Conservation (phyloP, 2,329 filamentous ascomycete genomes). For the Colletotrichum aenigma region DNA sequence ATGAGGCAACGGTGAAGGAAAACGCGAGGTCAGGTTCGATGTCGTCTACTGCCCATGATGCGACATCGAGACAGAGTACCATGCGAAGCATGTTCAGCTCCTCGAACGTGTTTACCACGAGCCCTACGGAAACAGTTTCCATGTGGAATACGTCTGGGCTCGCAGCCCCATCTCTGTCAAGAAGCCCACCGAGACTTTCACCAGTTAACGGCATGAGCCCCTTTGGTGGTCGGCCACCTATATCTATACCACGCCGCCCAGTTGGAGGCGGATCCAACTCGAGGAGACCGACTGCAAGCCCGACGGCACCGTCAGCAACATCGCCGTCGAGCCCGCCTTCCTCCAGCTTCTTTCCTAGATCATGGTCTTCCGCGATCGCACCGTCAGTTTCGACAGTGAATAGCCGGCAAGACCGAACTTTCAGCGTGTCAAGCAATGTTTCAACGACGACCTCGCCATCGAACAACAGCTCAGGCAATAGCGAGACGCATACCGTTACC, state of each 20-base stretch:
- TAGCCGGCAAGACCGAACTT: conserved; percentile 15
- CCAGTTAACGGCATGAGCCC: not conserved
- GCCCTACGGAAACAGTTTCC: conserved; percentile 5
- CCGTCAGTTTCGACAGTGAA: conserved; percentile 15
- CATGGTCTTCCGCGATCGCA: not conserved
- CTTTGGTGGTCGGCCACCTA: not conserved
- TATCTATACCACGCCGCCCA: conserved; percentile 12
- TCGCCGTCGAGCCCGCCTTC: not conserved
- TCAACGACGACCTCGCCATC: conserved; percentile 11
- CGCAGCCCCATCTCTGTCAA: not conserved
- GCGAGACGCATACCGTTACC: conserved; percentile 19
- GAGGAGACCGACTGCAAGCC: not conserved
- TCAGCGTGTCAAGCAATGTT: conserved; percentile 19
- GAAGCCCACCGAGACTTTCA: conserved; percentile 24
- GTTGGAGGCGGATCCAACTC: conserved; percentile 1
- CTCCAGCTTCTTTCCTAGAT: not conserved
- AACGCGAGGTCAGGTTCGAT: not conserved
- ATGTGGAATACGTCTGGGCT: not conserved
- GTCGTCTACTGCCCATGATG: not conserved
- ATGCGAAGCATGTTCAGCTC: not conserved
- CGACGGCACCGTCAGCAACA: not conserved
- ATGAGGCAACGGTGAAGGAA: not conserved
- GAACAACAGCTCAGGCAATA: conserved; percentile 17
- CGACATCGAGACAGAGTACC: conserved; percentile 1
- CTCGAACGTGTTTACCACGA: not conserved